phyloP scores from a whole-genome alignment of 2,329 filamentous ascomycete genomes.

The Exophiala viscosa region DNA sequence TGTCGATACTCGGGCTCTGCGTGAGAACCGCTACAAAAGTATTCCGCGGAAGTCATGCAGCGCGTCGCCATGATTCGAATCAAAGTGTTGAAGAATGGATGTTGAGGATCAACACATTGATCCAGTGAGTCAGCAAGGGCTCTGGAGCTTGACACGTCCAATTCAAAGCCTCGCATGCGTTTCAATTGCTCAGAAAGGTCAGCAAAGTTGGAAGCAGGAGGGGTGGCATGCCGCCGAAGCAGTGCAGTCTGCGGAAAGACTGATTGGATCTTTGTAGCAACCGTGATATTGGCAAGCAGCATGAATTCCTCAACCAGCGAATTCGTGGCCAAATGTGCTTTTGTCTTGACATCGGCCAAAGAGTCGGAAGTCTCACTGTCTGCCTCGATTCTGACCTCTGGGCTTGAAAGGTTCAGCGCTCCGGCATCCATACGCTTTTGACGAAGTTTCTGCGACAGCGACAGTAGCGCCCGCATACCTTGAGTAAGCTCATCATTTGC shows the following conservation, averaged over 20 bases:
- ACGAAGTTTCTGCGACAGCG: constrained; percentile 86
- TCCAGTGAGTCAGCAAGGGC: constrained; percentile 93
- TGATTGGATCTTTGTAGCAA: constrained; percentile 83
- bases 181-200: constrained; percentile 87
- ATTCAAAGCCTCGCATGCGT: constrained; percentile 74
- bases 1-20: constrained; percentile 92
- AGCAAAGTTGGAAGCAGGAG: constrained; percentile 94
- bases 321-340: constrained; percentile 90
- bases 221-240: constrained; percentile 83
- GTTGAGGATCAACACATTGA: constrained; percentile 68
- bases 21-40: constrained; percentile 93
- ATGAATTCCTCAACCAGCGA: constrained; percentile 99
- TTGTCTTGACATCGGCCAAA: constrained; percentile 85
- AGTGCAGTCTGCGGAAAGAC: constrained; percentile 94
- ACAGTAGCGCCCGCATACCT: constrained; percentile 81
- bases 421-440: constrained; percentile 96
- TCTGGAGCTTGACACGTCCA: constrained; percentile 80
- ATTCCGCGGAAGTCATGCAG: constrained; percentile 99
- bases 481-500: constrained; percentile 85
- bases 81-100: constrained; percentile 98
- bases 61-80: constrained; percentile 95
- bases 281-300: constrained; percentile 94
- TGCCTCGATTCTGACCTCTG: constrained; percentile 92
- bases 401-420: constrained; percentile 91
- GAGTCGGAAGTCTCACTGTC: constrained; percentile 87